Conservation (phyloP, 2,329 filamentous ascomycete species). For the Xylariales sp. region DNA sequence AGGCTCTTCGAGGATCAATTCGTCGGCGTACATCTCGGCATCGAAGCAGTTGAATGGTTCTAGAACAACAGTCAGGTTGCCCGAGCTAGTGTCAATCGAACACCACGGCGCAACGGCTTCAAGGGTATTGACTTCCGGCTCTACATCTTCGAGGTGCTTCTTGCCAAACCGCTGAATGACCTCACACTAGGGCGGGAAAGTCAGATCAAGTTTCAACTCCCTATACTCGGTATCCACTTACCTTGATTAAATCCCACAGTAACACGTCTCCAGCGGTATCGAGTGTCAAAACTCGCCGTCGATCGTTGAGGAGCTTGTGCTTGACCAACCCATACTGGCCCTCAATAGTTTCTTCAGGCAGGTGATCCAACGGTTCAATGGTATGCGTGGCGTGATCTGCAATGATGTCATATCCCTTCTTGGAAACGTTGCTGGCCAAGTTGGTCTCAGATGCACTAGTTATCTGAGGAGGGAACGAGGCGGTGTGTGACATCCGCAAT, state of each 20-base stretch:
- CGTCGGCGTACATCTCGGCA: conserved; percentile 94
- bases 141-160: conserved; percentile 87
- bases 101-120: conserved; percentile 96
- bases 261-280: conserved; percentile 95
- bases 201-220: conserved; percentile 8
- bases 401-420: conserved; percentile 56
- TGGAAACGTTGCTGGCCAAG: conserved; percentile 31
- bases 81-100: conserved; percentile 88
- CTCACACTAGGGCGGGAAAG: conserved; percentile 60
- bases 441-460: conserved; percentile 51
- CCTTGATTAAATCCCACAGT: conserved; percentile 88
- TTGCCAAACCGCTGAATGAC: conserved; percentile 92
- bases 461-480: conserved; percentile 62
- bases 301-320: conserved; percentile 85
- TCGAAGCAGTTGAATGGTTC: conserved; percentile 97
- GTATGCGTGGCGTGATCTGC: conserved; percentile 42
- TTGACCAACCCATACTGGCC: conserved; percentile 95
- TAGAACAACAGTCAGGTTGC: conserved; percentile 82
- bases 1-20: conserved; percentile 68
- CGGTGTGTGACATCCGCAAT: conserved; percentile 78
- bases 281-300: conserved; percentile 81
- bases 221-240: conserved; percentile 30
- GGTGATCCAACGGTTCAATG: conserved; percentile 60
- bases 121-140: conserved; percentile 77
- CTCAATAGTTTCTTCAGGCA: conserved; percentile 80